Percentiles rank a stretch among this genome's conserved stretches.
Evolutionary conservation across 2,329 filamentous ascomycete genomes (phyloP).

Genomic region (Colletotrichum liaoningense): DNA sequence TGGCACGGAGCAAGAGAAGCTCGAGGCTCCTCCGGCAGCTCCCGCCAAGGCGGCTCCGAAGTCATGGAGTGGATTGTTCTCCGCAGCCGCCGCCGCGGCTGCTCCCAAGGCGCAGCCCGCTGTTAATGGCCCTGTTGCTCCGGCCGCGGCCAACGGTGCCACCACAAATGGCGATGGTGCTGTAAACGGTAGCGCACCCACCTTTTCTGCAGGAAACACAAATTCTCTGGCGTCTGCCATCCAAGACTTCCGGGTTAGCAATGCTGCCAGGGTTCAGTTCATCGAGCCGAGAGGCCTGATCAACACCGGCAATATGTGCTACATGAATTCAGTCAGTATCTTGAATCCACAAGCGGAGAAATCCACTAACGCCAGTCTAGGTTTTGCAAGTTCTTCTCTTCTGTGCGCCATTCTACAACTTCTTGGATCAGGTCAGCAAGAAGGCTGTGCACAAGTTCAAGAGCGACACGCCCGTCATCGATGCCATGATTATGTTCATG

Average conservation of each 20-base stretch:
- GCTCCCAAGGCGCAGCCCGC: slow-evolving; percentile 37
- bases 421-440: slow-evolving; percentile 87
- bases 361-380: slow-evolving; percentile 54
- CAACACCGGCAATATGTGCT: slow-evolving; percentile 99
- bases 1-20: slow-evolving; percentile 26
- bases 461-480: slow-evolving; percentile 91
- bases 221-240: slow-evolving; percentile 82
- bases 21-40: slow-evolving; percentile 38
- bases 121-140: slow-evolving; percentile 36
- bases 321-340: slow-evolving; percentile 94
- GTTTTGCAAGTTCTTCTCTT: slow-evolving; percentile 96
- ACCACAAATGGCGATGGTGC: slow-evolving; percentile 22
- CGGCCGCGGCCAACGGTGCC: slow-evolving; percentile 35
- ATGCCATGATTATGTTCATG: slow-evolving; percentile 98
- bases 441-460: slow-evolving; percentile 92
- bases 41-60: slow-evolving; percentile 44
- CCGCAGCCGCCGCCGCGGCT: slow-evolving; percentile 37
- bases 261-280: slow-evolving; percentile 77
- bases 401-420: slow-evolving; percentile 93
- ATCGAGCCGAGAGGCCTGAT: slow-evolving; percentile 93
- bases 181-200: slow-evolving; percentile 22
- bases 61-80: slow-evolving; percentile 55
- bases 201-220: slow-evolving; percentile 20
- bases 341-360: neutral
- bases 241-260: slow-evolving; percentile 75